Evolutionary conservation across 441 rosid genomes (phyloP), one percentile per base, ranked within the genome.

Genomic region (Populus hybrid): DNA sequence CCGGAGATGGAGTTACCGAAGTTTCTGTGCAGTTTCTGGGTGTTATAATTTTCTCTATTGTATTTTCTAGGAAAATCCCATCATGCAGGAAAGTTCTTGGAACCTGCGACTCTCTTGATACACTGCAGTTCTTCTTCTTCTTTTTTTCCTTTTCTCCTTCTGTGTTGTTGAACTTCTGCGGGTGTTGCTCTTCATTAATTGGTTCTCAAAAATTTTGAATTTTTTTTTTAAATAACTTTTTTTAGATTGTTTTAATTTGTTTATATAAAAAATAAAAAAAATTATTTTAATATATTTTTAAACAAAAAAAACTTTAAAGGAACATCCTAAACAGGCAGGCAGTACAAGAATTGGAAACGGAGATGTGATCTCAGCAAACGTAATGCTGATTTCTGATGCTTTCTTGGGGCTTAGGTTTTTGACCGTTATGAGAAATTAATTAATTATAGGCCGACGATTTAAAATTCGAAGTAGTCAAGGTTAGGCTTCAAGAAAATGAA

Each of bases 21-120:
- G 12, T 8, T 66, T 66, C 65, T 40, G 59, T 36, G 69, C 69
- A 74, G 26, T 36, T 75, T 66, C 72, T 6, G n/a, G 31, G 28
- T 20, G 18, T 24, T 42, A 45, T 24, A 2, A 26, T 16, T 29
- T 76, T 53, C 59, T 26, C 24, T 33, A 16, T 12, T 75, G 71
- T 28, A 42, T 75, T 75, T 75, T 42, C 71, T 3, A 6, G 72
- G 77, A 74, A 74, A 74, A 24, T 73, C 61, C n/a, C 63, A 21
- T 71, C 21, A 38, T n/a, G 26, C 7, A 10, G 50, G 80, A 71
- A 77, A 45, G 45, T 72, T 71, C 76, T 29, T 45, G 67, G 31
- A 64, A 64, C 33, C 10, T 28, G 12, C 45, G 21, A 16, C 28
- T 23, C 10, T 14, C 9, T 36, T 38, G 56, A 45, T 45, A 45